A percentile compares a stretch with the other conserved stretches of the same genome.
Evolutionary conservation across 2,329 filamentous ascomycete genomes (phyloP).

Genomic region (Colletotrichum sojae): DNA sequence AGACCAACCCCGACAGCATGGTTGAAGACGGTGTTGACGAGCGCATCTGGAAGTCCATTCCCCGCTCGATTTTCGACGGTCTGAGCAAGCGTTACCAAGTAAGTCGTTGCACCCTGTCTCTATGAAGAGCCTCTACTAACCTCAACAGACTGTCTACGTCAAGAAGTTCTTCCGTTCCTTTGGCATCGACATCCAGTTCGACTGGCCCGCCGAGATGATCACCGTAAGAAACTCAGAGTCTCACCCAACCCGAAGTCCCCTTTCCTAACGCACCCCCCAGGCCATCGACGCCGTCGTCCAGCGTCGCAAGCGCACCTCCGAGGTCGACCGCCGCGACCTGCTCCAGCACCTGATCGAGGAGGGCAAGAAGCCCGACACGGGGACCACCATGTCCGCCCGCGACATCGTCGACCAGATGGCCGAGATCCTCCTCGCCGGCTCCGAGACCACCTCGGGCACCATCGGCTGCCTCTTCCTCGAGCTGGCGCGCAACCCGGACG

Average conservation of each 20-base stretch:
- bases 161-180: constrained; percentile 30
- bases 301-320: constrained; percentile 28
- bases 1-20: constrained; percentile 43
- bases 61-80: constrained; percentile 36
- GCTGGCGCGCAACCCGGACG: constrained; percentile 44
- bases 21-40: constrained; percentile 36
- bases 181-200: constrained; percentile 29
- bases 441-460: constrained; percentile 47
- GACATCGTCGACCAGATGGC: constrained; percentile 42
- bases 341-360: constrained; percentile 39
- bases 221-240: background rate
- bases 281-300: constrained; percentile 38
- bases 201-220: constrained; percentile 39
- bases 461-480: constrained; percentile 47
- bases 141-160: constrained; percentile 27
- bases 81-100: constrained; percentile 38
- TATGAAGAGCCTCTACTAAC: background rate
- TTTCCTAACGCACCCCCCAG: background rate
- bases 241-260: background rate
- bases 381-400: constrained; percentile 38
- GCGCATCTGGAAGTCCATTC: constrained; percentile 33
- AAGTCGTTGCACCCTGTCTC: accelerated
- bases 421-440: constrained; percentile 46
- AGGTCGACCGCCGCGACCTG: constrained; percentile 29
- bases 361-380: constrained; percentile 39